Conservation (phyloP, 306 rosid species). For the Dalbergia cultrata region DNA sequence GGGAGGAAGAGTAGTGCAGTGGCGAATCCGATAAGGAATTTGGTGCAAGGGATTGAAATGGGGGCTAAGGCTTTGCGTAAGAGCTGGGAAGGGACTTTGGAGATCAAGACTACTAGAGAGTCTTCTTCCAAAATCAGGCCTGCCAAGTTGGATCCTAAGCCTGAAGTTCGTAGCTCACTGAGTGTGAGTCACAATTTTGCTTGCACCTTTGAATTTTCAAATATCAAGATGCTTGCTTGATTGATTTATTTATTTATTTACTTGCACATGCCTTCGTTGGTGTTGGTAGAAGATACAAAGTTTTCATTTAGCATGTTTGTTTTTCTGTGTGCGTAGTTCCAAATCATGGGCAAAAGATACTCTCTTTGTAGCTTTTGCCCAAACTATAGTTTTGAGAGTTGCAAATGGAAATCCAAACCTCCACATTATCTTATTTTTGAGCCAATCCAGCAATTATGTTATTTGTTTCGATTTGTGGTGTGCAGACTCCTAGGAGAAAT, state of each 20-base stretch:
- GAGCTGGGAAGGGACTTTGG: slow-evolving; percentile 99
- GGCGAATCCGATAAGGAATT: slow-evolving; percentile 73
- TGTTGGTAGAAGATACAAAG: not conserved
- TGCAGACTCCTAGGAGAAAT: slow-evolving; percentile 80
- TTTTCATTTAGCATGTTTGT: not conserved
- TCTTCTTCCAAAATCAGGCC: slow-evolving; percentile 63
- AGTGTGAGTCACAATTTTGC: slow-evolving; percentile 52
- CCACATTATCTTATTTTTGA: slow-evolving; percentile 8
- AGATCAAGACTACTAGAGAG: slow-evolving; percentile 67
- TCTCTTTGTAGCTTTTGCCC: too few relatives aligned
- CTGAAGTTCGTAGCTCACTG: slow-evolving; percentile 65
- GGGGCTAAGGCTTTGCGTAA: slow-evolving; percentile 92
- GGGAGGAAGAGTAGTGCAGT: slow-evolving; percentile 50
- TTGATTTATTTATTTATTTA: slow-evolving; percentile 2
- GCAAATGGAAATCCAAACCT: slow-evolving; percentile 14
- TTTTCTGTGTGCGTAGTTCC: too few relatives aligned
- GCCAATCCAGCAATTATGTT: slow-evolving; percentile 25
- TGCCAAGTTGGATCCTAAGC: slow-evolving; percentile 67
- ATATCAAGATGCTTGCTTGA: not conserved
- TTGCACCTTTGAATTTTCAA: slow-evolving; percentile 31
- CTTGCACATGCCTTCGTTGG: not conserved
- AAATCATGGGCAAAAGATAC: too few relatives aligned
- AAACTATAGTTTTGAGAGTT: not conserved
- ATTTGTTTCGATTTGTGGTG: slow-evolving; percentile 33
- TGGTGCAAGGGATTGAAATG: slow-evolving; percentile 79